Evolutionary conservation across 1,139 yeast genomes (phyloP).

Genomic region (Suhomyces bolitotheri): DNA sequence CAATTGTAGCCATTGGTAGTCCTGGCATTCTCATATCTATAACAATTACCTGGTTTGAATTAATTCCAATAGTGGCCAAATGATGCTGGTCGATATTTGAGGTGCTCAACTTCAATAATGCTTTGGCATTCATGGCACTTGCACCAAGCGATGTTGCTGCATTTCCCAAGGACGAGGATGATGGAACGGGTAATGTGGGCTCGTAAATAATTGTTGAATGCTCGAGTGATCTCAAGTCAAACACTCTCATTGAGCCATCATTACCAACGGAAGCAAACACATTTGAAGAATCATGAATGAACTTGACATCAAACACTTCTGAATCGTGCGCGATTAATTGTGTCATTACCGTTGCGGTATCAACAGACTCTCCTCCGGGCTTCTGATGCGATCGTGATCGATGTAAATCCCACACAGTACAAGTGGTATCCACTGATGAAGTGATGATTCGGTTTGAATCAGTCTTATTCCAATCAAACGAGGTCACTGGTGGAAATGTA

Average conservation of each 20-base stretch:
- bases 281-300: slow-evolving; percentile 71
- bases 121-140: slow-evolving; percentile 42
- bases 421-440: slow-evolving; percentile 91
- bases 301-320: slow-evolving; percentile 91
- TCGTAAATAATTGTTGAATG: slow-evolving; percentile 95
- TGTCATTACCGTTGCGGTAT: slow-evolving; percentile 76
- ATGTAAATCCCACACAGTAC: slow-evolving; percentile 90
- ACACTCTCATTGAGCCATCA: slow-evolving; percentile 91
- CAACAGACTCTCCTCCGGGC: slow-evolving; percentile 17
- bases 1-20: slow-evolving; percentile 65
- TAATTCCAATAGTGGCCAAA: slow-evolving; percentile 74
- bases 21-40: slow-evolving; percentile 91
- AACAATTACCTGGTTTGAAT: slow-evolving; percentile 64
- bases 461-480: slow-evolving; percentile 86
- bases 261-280: slow-evolving; percentile 92
- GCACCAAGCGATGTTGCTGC: slow-evolving; percentile 6
- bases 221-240: slow-evolving; percentile 84
- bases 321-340: slow-evolving; percentile 95
- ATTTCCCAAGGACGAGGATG: slow-evolving; percentile 14
- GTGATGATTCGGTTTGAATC: slow-evolving; percentile 77
- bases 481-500: slow-evolving; percentile 79
- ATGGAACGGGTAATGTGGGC: slow-evolving; percentile 22
- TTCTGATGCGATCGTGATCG: slow-evolving; percentile 25
- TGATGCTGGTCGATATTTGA: slow-evolving; percentile 81
- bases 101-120: slow-evolving; percentile 73